Percentiles rank a stretch among this genome's conserved stretches.
Conservation (phyloP, 2,329 filamentous ascomycete species). For the Diplodia scrobiculata region DNA sequence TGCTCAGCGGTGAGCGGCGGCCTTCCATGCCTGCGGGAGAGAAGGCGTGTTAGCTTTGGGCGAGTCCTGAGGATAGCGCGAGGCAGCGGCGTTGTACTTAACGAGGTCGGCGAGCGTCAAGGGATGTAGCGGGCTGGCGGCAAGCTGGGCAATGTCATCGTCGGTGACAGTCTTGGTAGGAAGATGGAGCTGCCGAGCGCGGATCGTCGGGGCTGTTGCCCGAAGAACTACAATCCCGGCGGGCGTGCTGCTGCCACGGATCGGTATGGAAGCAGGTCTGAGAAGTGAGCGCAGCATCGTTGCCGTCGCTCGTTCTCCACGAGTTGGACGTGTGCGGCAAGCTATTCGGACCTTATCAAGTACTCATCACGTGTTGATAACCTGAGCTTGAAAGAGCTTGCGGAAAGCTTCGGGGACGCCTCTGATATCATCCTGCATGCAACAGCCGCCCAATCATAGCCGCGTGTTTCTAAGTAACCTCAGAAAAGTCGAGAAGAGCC, state of each 20-base stretch:
- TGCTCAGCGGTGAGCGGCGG: constrained; percentile 80
- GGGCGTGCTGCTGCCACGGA: constrained; percentile 3
- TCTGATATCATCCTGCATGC: constrained; percentile 26
- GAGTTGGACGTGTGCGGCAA: constrained; percentile 12
- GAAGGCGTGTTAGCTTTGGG: constrained; percentile 9
- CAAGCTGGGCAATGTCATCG: constrained; percentile 76
- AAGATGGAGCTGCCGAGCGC: constrained; percentile 31
- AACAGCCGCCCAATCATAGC: neutral
- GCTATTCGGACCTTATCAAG: neutral
- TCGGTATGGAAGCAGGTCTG: constrained; percentile 12
- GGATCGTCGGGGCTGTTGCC: neutral
- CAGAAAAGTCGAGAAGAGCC: too few relatives aligned
- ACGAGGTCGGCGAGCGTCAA: constrained; percentile 86
- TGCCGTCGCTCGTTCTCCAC: constrained; percentile 23
- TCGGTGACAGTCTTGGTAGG: constrained; percentile 57
- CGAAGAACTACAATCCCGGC: neutral
- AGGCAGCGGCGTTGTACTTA: constrained; percentile 58
- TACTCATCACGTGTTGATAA: constrained; percentile 22
- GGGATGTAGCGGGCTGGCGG: constrained; percentile 74
- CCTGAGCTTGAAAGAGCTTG: neutral
- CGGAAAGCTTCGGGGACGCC: neutral
- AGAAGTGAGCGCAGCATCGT: constrained; percentile 25
- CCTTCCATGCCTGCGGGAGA: constrained; percentile 66
- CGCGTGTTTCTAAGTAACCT: neutral
- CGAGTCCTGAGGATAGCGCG: neutral